Evolutionary conservation across 805 yeast species (phyloP).

Genomic region (Metschnikowia sp.): DNA sequence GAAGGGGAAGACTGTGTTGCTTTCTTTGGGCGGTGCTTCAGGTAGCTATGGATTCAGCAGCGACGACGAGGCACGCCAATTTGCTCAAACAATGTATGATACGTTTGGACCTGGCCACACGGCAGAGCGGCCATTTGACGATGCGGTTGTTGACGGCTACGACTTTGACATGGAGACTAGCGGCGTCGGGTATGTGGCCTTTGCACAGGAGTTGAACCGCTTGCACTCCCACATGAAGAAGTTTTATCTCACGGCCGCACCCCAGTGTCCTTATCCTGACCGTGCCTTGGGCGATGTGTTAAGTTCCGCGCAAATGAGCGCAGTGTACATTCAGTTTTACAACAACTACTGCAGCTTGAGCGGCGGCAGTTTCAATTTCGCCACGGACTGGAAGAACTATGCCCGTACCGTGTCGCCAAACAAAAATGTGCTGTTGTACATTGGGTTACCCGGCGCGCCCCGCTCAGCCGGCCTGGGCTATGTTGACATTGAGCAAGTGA

Average conservation of each 20-base stretch:
- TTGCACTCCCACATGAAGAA: slow-evolving; percentile 20
- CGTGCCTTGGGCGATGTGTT: slow-evolving; percentile 35
- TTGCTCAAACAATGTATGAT: slow-evolving; percentile 44
- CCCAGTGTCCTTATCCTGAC: slow-evolving; percentile 90
- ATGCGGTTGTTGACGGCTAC: slow-evolving; percentile 67
- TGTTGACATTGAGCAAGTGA: slow-evolving; percentile 24
- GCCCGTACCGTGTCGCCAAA: slow-evolving; percentile 64
- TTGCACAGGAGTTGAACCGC: slow-evolving; percentile 31
- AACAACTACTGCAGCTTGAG: slow-evolving; percentile 64
- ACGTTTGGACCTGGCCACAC: slow-evolving; percentile 36
- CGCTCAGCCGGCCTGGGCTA: slow-evolving; percentile 59
- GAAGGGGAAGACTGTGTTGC: slow-evolving; percentile 12
- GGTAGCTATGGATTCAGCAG: slow-evolving; percentile 54
- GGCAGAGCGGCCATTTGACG: slow-evolving; percentile 24
- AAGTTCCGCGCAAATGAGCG: slow-evolving; percentile 63
- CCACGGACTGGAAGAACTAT: slow-evolving; percentile 61
- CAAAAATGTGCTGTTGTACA: slow-evolving; percentile 59
- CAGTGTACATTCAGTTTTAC: slow-evolving; percentile 83
- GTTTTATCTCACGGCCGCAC: slow-evolving; percentile 56
- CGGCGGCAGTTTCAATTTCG: slow-evolving; percentile 49
- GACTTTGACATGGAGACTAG: slow-evolving; percentile 62
- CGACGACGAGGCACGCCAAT: slow-evolving; percentile 53
- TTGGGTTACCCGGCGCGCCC: slow-evolving; percentile 64
- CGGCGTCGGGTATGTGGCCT: slow-evolving; percentile 23
- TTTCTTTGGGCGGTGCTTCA: slow-evolving; percentile 48